Evolutionary conservation across 148 eudicot species (phyloP).

Genomic region (Polygonum maritimum): DNA sequence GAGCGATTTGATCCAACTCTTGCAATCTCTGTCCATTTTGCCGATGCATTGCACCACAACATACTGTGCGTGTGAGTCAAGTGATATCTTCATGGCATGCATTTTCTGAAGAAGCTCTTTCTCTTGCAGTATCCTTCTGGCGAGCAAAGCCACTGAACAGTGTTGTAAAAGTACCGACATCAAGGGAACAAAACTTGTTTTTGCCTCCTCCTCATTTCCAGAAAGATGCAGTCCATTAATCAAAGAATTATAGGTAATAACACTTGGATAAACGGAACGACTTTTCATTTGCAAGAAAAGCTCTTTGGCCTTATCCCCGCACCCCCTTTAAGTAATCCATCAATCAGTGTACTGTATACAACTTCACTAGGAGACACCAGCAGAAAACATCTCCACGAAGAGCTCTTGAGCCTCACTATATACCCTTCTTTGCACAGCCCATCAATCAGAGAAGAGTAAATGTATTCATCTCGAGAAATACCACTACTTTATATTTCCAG

Average conservation of each 20-base stretch:
- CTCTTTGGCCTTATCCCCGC: too few relatives aligned
- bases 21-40: not conserved
- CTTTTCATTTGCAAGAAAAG: not conserved
- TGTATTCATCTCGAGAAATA: too few relatives aligned
- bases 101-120: not conserved
- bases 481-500: not conserved
- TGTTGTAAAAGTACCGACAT: slow-evolving; percentile 48
- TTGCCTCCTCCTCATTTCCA: not conserved
- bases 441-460: too few relatives aligned
- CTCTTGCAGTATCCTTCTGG: too few relatives aligned
- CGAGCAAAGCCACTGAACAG: slow-evolving; percentile 33
- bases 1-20: not conserved
- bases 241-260: not conserved
- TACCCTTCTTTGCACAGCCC: not conserved
- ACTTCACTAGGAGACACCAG: slow-evolving; percentile 20
- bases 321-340: too few relatives aligned
- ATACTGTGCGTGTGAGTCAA: not conserved
- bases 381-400: slow-evolving; percentile 17
- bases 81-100: not conserved
- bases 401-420: slow-evolving; percentile 13
- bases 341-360: too few relatives aligned
- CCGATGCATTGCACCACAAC: not conserved
- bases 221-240: not conserved
- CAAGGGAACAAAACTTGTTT: slow-evolving; percentile 23
- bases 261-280: not conserved